Percentiles rank a stretch among this genome's conserved stretches.
Evolutionary conservation across 2,329 filamentous ascomycete genomes (phyloP).

Genomic region (Delphinella strobiligena): DNA sequence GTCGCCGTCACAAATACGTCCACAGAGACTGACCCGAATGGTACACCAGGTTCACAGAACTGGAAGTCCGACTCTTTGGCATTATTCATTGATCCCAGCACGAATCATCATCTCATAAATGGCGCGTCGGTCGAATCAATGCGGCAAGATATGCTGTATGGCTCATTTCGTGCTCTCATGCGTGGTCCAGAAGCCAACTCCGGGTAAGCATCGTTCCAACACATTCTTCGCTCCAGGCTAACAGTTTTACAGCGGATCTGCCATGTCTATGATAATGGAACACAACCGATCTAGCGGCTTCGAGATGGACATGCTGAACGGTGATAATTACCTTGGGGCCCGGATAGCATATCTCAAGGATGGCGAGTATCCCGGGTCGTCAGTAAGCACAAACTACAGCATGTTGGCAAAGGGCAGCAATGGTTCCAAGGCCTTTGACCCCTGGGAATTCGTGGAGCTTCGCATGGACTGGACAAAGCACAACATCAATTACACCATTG

Average conservation of each 20-base stretch:
- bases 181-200: conserved; percentile 12
- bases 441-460: conserved; percentile 35
- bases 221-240: background rate
- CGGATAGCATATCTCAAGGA: conserved; percentile 28
- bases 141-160: conserved; percentile 36
- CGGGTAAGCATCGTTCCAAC: background rate
- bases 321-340: conserved; percentile 24
- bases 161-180: conserved; percentile 33
- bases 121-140: conserved; percentile 31
- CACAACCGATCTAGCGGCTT: conserved; percentile 33
- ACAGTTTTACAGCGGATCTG: conserved; percentile 22
- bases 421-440: conserved; percentile 21
- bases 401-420: conserved; percentile 2
- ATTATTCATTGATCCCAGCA: conserved; percentile 1
- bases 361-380: conserved; percentile 25
- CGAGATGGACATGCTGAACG: conserved; percentile 35
- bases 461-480: conserved; percentile 37
- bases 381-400: conserved; percentile 32
- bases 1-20: conserved; percentile 20
- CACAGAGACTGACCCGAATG: no score
- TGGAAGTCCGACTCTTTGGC: background rate
- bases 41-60: no score
- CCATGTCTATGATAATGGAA: conserved; percentile 33
- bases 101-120: conserved; percentile 27
- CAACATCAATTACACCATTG: conserved; percentile 31